Evolutionary conservation across 2,329 filamentous ascomycete species (phyloP), one percentile per base, ranked within the genome.

Genomic region (Venturia effusa): DNA sequence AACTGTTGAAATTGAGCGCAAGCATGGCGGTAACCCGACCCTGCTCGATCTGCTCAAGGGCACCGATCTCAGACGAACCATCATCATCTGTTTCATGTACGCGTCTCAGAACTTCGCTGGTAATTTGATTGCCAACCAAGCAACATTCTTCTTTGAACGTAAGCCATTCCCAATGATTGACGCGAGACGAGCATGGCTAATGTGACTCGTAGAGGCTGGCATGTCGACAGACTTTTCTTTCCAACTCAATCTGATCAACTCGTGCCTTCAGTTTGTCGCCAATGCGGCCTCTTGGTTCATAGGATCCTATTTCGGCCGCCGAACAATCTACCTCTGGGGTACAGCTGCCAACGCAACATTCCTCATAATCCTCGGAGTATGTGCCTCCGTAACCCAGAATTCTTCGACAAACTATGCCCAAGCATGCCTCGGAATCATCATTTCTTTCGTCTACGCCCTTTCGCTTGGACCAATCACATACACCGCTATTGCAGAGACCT

Each of bases 1-100:
- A 72, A 96, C 92, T 0, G 92, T 89, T 0, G 88, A 88, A 0
- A 78, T 95, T 15, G 92, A 96, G 73, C 82, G 89, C 71, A 80
- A 85, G 74, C 88, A 91, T 63, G 92, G 89, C 3, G 77, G 78
- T 6, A 90, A 90, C 37, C 84, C 89, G 6, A 86, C 81, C 62
- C 96, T 94, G 74, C 75, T 84, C 69, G 91, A 96, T 74, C 96
- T 90, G 77, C 95, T 96, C 82, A 87, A 82, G 72, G 90, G 91
- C 15, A 83, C 84, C 15, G 87, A 96, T 71, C 78, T 87, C 61
- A 88, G 91, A 65, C 85, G 92, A 30, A 96, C 91, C 1, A 90
- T 90, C 72, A 86, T 88, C 68, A 57, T 34, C 8, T 57, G 51
- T 19, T 79, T 82, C 75, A 79, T 84, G 24, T 86, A 84, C 71